Evolutionary conservation across 2,329 filamentous ascomycete genomes (phyloP).

Genomic region (Alternaria ethzedia): DNA sequence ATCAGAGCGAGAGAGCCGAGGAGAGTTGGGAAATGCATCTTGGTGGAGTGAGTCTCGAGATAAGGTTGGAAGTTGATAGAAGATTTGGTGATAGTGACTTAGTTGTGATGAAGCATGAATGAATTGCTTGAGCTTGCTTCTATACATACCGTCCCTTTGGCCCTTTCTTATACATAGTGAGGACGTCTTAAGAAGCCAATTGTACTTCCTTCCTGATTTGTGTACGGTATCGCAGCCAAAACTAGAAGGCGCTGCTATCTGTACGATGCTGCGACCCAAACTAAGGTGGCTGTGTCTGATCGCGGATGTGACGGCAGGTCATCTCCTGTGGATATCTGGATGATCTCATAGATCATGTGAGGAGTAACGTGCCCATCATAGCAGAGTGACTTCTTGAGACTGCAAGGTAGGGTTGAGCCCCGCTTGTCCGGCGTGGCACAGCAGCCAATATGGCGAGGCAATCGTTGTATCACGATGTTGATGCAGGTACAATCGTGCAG

Average conservation of each 20-base stretch:
- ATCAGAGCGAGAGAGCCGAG: constrained; percentile 21
- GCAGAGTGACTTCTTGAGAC: constrained; percentile 1
- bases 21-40: constrained; percentile 26
- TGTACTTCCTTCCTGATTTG: constrained; percentile 1
- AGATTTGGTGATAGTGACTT: not conserved
- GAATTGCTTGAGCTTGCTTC: not conserved
- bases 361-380: not conserved
- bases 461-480: constrained; percentile 17
- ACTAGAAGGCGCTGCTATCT: constrained; percentile 10
- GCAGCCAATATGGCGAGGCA: constrained; percentile 8
- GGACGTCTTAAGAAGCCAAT: not conserved
- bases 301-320: constrained; percentile 6
- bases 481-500: constrained; percentile 24
- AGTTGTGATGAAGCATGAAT: not conserved
- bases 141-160: not conserved
- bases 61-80: not conserved
- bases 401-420: constrained; percentile 18
- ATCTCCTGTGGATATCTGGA: constrained; percentile 7
- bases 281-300: constrained; percentile 14
- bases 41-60: not conserved
- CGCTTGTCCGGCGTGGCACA: constrained; percentile 16
- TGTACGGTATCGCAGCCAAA: not conserved
- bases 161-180: constrained; percentile 15
- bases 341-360: not conserved
- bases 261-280: constrained; percentile 20